Evolutionary conservation across 1,139 yeast species (phyloP), one percentile per base, ranked within the genome.

Genomic region (Pichia norvegensis): DNA sequence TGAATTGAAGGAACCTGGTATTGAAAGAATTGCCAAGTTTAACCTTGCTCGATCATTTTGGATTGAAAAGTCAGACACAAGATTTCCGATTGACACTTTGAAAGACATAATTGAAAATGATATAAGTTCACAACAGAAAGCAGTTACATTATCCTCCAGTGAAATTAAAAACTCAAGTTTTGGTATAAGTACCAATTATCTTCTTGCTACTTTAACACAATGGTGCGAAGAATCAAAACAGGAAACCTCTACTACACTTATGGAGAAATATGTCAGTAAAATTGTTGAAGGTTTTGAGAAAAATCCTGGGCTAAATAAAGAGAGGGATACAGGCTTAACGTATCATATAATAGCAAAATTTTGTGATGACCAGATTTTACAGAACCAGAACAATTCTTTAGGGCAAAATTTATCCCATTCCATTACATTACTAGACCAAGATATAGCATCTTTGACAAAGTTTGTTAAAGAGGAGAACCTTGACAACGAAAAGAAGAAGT

Each of bases 171-270:
- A 7, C 21, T 19, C 8, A n/a, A 22, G 10, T 33, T 14, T 16
- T 9, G 19, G 29, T 8, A 29, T 44, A 2, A 46, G 47, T n/a
- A 38, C 45, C 1, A 41, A 36, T n/a, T 48, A 38, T 21, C 23
- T 49, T n/a, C 40, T 44, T 11, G 51, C 52, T 1, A 41, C 47
- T 6, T 31, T 86, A 46, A 86, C 81, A 1, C 70, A 74, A 42
- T 87, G 96, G 95, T 67, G 79, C 47, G 72, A 86, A 0, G 73
- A 70, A 38, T 83, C 95, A 0, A 73, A 84, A 42, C 82, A 80
- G 47, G 94, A 81, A 48, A 69, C 79, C 22, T 78, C 88, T 0
- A 68, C 73, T 1, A 67, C 64, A 9, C 78, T 88, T 4, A 73
- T 82, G 73, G 65, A 67, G 1, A 65, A 69, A 4, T 81, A 80